Percentiles rank a stretch among this genome's conserved stretches.
Evolutionary conservation across 2,329 filamentous ascomycete species (phyloP).

Genomic region (Talaromyces sp.): DNA sequence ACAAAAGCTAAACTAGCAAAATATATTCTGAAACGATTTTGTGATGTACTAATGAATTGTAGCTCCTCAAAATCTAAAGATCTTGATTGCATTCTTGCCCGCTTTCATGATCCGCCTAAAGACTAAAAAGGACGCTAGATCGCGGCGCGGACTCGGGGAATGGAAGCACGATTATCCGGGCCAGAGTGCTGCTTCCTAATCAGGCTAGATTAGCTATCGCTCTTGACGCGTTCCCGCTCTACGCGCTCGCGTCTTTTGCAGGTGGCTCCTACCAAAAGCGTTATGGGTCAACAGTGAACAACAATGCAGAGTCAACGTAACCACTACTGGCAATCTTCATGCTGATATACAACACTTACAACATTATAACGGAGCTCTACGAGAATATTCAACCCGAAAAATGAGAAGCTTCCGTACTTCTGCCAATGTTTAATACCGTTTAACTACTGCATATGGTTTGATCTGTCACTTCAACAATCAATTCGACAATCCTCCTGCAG

Average conservation of each 20-base stretch:
- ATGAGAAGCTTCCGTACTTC: constrained; percentile 5
- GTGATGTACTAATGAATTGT: not conserved
- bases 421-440: constrained; percentile 9
- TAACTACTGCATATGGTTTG: constrained; percentile 22
- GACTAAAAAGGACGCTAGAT: not conserved
- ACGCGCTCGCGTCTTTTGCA: constrained; percentile 7
- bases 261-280: constrained; percentile 1
- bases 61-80: not conserved
- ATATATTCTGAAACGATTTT: not conserved
- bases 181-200: not conserved
- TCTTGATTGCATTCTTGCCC: not conserved
- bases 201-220: not conserved
- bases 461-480: constrained; percentile 20
- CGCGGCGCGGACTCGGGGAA: not conserved
- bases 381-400: not conserved
- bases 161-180: not conserved
- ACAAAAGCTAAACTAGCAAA: not conserved
- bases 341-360: not conserved
- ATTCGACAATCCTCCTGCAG: constrained; percentile 22
- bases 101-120: not conserved
- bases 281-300: not conserved
- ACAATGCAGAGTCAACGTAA: not conserved
- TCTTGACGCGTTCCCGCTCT: constrained; percentile 10
- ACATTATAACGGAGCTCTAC: not conserved
- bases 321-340: not conserved